Percentiles rank a stretch among this genome's conserved stretches.
Evolutionary conservation across 345 rosid genomes (phyloP).

Genomic region (Atalantia buxifolia): DNA sequence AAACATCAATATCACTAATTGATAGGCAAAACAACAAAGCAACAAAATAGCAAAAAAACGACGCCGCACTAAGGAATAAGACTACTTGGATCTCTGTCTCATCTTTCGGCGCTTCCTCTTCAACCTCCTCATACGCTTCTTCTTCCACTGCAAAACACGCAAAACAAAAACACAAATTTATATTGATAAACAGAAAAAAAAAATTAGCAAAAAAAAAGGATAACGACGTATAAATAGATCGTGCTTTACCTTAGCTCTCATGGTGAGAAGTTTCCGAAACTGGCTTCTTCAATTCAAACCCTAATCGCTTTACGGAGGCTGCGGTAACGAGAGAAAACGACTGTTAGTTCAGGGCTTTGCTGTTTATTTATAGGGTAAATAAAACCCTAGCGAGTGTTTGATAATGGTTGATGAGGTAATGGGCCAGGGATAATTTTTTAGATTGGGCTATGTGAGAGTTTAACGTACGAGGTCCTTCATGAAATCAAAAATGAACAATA

Average conservation of each 20-base stretch:
- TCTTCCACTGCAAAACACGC: constrained; percentile 73
- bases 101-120: constrained; percentile 99
- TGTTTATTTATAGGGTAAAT: constrained; percentile 2
- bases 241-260: constrained; percentile 82
- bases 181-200: not conserved
- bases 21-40: constrained; percentile 3
- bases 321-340: not conserved
- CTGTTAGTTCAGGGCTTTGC: accelerated
- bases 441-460: not conserved
- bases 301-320: constrained; percentile 13
- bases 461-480: not conserved
- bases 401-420: not conserved
- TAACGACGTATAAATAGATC: too few relatives aligned
- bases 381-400: constrained; percentile 18
- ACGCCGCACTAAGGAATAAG: not conserved
- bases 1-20: not conserved
- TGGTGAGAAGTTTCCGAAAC: constrained; percentile 20
- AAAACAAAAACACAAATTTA: not conserved
- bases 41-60: not conserved
- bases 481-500: too few relatives aligned
- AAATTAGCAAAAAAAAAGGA: not conserved
- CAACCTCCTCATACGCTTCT: constrained; percentile 99
- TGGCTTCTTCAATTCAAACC: constrained; percentile 14
- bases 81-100: constrained; percentile 98
- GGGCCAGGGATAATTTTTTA: not conserved